phyloP scores from a whole-genome alignment of 2,329 filamentous ascomycete species.

The Aureobasidium sp. region DNA sequence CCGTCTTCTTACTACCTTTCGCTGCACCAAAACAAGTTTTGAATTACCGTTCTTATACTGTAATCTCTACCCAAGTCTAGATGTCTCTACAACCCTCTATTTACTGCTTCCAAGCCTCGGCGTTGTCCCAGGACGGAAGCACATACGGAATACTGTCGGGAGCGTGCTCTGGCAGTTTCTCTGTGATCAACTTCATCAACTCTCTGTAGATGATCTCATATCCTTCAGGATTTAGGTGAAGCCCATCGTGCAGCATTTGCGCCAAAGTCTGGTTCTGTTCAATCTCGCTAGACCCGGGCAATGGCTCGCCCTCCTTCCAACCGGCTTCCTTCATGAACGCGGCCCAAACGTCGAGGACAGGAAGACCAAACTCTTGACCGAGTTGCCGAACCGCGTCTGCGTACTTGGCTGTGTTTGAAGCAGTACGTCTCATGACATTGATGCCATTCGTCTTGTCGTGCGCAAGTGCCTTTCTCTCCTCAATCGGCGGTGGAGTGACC shows the following conservation, averaged over 20 bases:
- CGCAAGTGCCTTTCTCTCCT: slow-evolving; percentile 61
- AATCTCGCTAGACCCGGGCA: slow-evolving; percentile 53
- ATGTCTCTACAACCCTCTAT: neutral
- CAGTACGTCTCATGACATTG: slow-evolving; percentile 45
- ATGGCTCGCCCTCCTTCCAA: slow-evolving; percentile 44
- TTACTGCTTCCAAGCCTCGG: slow-evolving; percentile 20
- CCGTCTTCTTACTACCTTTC: neutral
- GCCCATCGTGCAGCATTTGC: slow-evolving; percentile 49
- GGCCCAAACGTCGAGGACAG: slow-evolving; percentile 72
- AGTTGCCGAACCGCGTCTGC: slow-evolving; percentile 59
- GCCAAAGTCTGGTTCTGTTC: slow-evolving; percentile 50
- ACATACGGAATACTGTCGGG: slow-evolving; percentile 47
- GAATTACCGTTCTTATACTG: too few relatives aligned
- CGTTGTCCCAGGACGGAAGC: slow-evolving; percentile 48
- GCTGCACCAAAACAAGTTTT: neutral
- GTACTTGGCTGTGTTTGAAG: slow-evolving; percentile 54
- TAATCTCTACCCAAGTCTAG: neutral
- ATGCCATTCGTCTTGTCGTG: slow-evolving; percentile 35
- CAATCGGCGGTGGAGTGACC: slow-evolving; percentile 74
- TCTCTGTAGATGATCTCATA: slow-evolving; percentile 51
- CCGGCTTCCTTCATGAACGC: slow-evolving; percentile 62
- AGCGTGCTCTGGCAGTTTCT: slow-evolving; percentile 48
- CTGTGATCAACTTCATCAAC: slow-evolving; percentile 44
- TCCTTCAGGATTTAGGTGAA: slow-evolving; percentile 52
- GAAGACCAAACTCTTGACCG: slow-evolving; percentile 48